Evolutionary conservation across 2,329 filamentous ascomycete genomes (phyloP), one percentile per base, ranked within the genome.

Genomic region (Aspergillus cejpii): DNA sequence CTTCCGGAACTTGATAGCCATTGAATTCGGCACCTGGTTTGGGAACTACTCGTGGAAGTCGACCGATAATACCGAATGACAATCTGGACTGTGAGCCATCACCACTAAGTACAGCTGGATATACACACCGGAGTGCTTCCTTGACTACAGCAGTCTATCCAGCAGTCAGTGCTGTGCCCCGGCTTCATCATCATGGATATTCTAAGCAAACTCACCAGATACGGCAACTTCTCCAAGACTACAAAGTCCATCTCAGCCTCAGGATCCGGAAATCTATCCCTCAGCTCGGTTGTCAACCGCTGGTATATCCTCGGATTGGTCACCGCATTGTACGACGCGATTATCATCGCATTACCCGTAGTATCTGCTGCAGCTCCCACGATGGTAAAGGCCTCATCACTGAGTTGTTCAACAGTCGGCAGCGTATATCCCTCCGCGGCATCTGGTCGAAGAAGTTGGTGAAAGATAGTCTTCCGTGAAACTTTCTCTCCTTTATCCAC

Each of bases 191-290:
- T 14, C 23, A 3, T 11, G 8, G 8, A 10, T 19, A 20, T n/a
- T 8, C 15, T 6, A 20, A 24, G 28, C 15, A 14, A 8, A 48
- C 60, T 45, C 24, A 57, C 59, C 41, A 68, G 42, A 41, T 63
- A 67, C 5, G 65, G 62, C 12, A 70, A 47, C 44, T 59, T 64
- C 44, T 68, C 66, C 17, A 69, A 50, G 1, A 51, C 47, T 1
- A 53, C 26, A 45, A 63, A 59, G 5, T 57, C 51, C 21, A 66
- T 52, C 5, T 41, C 19, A 11, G 46, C 49, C 11, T 55, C 48
- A 3, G 53, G 43, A 26, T 64, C 54, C 5, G 66, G 63, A 44
- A 67, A 65, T 2, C 50, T 55, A 2, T 52, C 43, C 15, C 49
- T 43, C 33, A 70, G 43, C 44, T 70, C 66, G 2, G 49, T 48